A percentile compares a stretch with the other conserved stretches of the same genome.
Evolutionary conservation across 352 stramenopile genomes (phyloP).

Genomic region (Phytophthora macrochlamydospora): DNA sequence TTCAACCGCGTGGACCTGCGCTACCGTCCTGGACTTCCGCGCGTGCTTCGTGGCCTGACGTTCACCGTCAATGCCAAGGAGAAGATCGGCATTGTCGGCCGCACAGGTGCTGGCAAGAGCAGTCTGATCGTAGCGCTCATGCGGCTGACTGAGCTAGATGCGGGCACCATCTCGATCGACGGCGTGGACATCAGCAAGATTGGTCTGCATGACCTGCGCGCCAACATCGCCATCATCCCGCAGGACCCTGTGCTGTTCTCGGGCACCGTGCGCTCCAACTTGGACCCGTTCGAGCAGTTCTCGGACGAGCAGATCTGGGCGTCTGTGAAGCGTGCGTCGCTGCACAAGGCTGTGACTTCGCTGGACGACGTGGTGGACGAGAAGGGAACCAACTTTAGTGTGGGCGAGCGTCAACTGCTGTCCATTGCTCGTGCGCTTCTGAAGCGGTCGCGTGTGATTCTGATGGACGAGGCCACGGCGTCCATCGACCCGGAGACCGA

Average conservation of each 20-base stretch:
- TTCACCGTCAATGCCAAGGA: conserved; percentile 71
- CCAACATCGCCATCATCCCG: conserved; percentile 83
- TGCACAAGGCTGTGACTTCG: conserved; percentile 44
- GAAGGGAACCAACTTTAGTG: conserved; percentile 92
- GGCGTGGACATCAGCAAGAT: conserved; percentile 53
- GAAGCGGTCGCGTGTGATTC: conserved; percentile 86
- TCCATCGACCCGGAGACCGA: conserved; percentile 87
- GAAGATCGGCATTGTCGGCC: conserved; percentile 78
- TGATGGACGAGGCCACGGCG: conserved; percentile 97
- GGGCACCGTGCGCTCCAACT: conserved; percentile 85
- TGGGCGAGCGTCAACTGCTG: conserved; percentile 94
- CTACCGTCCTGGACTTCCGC: conserved; percentile 75
- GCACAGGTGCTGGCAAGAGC: conserved; percentile 85
- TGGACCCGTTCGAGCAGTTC: conserved; percentile 90
- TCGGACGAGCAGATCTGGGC: conserved; percentile 79
- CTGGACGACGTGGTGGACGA: conserved; percentile 61
- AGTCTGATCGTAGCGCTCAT: conserved; percentile 89
- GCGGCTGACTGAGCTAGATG: conserved; percentile 84
- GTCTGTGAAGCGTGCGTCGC: conserved; percentile 75
- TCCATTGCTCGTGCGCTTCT: conserved; percentile 94
- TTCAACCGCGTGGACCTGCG: conserved; percentile 87
- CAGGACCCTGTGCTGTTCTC: conserved; percentile 95
- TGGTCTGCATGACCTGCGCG: conserved; percentile 44
- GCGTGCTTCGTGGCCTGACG: conserved; percentile 56
- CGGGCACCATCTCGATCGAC: conserved; percentile 46